Percentiles rank a stretch among this genome's conserved stretches.
phyloP scores from a whole-genome alignment of 1,139 yeast species.

The Sugiyamaella grinbergsii region DNA sequence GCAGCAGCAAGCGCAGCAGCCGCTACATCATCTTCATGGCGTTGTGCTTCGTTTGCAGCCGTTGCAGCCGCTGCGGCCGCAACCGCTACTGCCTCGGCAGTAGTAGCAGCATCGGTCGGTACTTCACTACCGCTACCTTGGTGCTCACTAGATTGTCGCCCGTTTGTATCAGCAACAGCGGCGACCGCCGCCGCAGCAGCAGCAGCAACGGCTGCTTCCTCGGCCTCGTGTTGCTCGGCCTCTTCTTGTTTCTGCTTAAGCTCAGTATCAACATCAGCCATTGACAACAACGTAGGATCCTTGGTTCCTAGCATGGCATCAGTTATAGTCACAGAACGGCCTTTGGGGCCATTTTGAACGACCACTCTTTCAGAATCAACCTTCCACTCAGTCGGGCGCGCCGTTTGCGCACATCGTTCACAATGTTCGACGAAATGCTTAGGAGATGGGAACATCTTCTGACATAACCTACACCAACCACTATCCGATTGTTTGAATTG shows the following conservation, averaged over 20 bases:
- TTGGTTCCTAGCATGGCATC: conserved; percentile 23
- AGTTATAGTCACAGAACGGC: conserved; percentile 28
- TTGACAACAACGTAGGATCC: conserved; percentile 27
- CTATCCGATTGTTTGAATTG: conserved; percentile 51
- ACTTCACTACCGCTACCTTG: not conserved
- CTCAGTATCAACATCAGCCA: conserved; percentile 30
- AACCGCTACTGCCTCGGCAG: conserved; percentile 5
- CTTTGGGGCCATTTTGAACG: conserved; percentile 22
- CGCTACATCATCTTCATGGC: conserved; percentile 11
- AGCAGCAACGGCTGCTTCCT: conserved; percentile 15
- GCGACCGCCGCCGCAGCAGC: conserved; percentile 13
- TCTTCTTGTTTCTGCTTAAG: conserved; percentile 24
- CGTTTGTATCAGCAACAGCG: not conserved
- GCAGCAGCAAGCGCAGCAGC: conserved; percentile 20
- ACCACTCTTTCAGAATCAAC: conserved; percentile 35
- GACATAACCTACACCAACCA: conserved; percentile 69
- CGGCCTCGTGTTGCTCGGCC: conserved; percentile 20
- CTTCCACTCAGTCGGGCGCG: conserved; percentile 42
- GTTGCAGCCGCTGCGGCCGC: conserved; percentile 11
- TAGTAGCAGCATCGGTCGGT: not conserved
- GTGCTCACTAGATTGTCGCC: not conserved
- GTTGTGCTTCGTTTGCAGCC: not conserved
- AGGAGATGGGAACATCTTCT: conserved; percentile 57
- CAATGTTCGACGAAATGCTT: conserved; percentile 68
- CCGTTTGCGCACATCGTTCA: conserved; percentile 56